Evolutionary conservation across 2,329 filamentous ascomycete species (phyloP).

Genomic region (Aspergillus fructus): DNA sequence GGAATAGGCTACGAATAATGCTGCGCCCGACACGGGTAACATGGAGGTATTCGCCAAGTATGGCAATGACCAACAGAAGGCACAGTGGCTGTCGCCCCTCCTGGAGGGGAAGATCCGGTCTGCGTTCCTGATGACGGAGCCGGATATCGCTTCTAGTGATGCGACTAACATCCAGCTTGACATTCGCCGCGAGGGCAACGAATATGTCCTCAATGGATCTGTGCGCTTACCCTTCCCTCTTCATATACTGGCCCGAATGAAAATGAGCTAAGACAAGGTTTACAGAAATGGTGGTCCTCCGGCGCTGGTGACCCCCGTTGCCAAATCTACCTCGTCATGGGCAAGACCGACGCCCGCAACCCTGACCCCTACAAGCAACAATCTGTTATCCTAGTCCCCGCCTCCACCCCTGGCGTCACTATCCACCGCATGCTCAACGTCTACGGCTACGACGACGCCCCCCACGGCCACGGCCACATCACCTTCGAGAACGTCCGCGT

Average conservation of each 20-base stretch:
- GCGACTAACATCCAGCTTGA: constrained; percentile 87
- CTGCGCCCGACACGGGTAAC: constrained; percentile 89
- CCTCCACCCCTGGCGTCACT: constrained; percentile 78
- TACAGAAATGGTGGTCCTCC: constrained; percentile 97
- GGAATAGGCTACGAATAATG: constrained; percentile 74
- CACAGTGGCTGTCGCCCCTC: constrained; percentile 76
- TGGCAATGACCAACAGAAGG: constrained; percentile 81
- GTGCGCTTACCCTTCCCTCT: constrained; percentile 46
- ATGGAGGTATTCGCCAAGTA: constrained; percentile 96
- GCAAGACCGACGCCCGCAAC: constrained; percentile 79
- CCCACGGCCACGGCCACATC: constrained; percentile 94
- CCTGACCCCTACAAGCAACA: constrained; percentile 82
- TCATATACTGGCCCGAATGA: neutral
- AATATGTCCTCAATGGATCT: constrained; percentile 87
- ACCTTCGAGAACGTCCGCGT: constrained; percentile 87
- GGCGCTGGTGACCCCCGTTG: constrained; percentile 92
- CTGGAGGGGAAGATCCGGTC: constrained; percentile 83
- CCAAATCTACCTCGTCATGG: constrained; percentile 94
- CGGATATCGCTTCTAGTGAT: constrained; percentile 82
- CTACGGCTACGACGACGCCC: constrained; percentile 97
- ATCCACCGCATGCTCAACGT: constrained; percentile 91
- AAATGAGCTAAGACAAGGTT: constrained; percentile 1
- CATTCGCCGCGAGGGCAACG: constrained; percentile 78
- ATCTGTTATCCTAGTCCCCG: constrained; percentile 86
- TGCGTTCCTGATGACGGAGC: constrained; percentile 93